Evolutionary conservation across 2,329 filamentous ascomycete genomes (phyloP).

Genomic region (Claviceps capensis): DNA sequence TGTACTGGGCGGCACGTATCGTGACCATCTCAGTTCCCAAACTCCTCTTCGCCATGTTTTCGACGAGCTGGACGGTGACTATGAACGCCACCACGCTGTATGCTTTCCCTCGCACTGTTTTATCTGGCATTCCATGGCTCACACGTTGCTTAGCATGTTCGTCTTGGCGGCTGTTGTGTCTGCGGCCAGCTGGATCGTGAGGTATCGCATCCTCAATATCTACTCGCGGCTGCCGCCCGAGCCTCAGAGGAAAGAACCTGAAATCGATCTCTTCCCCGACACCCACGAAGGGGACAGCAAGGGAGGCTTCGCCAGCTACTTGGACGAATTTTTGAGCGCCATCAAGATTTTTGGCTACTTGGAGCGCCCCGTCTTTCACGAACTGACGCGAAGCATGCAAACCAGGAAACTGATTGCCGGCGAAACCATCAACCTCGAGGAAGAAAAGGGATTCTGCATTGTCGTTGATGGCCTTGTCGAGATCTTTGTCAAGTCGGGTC

Average conservation of each 20-base stretch:
- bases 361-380: conserved; percentile 92
- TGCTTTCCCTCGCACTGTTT: conserved; percentile 15
- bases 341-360: conserved; percentile 99
- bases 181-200: conserved; percentile 83
- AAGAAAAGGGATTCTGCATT: conserved; percentile 95
- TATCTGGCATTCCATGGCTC: conserved; percentile 6
- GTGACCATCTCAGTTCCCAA: conserved; percentile 80
- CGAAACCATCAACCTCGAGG: conserved; percentile 86
- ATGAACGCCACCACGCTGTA: conserved; percentile 97
- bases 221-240: conserved; percentile 89
- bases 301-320: conserved; percentile 82
- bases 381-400: conserved; percentile 95
- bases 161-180: conserved; percentile 66
- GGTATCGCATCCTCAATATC: conserved; percentile 94
- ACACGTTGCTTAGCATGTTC: conserved; percentile 43
- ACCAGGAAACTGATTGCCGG: conserved; percentile 91
- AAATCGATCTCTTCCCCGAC: conserved; percentile 90
- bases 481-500: conserved; percentile 90
- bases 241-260: conserved; percentile 88
- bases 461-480: conserved; percentile 94
- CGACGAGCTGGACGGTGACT: conserved; percentile 87
- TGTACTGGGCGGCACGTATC: conserved; percentile 75
- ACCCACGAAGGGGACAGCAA: conserved; percentile 82
- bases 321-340: conserved; percentile 94
- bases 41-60: conserved; percentile 79